These are phyloP conservation scores for Podospora bellae-mahoneyi DNA, from an alignment of 495 filamentous ascomycete species.

Conservation along the genomic window DNA sequence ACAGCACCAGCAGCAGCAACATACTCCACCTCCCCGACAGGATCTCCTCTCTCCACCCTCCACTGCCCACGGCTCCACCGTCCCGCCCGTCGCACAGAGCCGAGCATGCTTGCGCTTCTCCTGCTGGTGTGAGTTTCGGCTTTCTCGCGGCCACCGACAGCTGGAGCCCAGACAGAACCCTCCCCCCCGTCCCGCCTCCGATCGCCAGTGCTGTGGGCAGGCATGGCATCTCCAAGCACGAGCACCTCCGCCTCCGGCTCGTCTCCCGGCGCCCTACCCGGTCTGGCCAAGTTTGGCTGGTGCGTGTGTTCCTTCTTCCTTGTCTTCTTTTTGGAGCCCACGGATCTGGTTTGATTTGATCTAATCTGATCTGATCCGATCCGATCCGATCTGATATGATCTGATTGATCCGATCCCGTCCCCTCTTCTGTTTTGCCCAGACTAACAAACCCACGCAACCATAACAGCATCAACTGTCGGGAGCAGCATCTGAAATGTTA, in stretches of 20 bases:
- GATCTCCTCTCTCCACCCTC: background rate
- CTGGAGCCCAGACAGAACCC: background rate
- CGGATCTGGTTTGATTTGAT: background rate
- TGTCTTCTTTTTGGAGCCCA: background rate
- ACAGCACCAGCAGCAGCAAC: too few relatives aligned
- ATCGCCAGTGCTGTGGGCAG: background rate
- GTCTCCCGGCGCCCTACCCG: background rate
- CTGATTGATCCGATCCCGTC: background rate
- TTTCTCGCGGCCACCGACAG: conserved; percentile 1
- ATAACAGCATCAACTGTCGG: conserved; percentile 42
- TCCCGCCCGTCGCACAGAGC: conserved; percentile 5
- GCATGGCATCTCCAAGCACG: conserved; percentile 11
- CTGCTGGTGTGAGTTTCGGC: conserved; percentile 1
- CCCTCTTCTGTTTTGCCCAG: background rate
- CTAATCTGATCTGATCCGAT: background rate
- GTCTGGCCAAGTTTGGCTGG: conserved; percentile 31
- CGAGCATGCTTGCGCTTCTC: background rate
- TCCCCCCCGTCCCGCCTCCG: background rate
- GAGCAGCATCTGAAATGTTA: conserved; percentile 47
- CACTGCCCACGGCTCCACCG: background rate
- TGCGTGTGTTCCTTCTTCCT: conserved; percentile 16
- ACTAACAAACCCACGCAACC: background rate
- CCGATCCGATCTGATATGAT: background rate
- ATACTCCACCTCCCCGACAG: background rate
- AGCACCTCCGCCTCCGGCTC: background rate